Base-by-base conservation (phyloP, 2,329 filamentous ascomycete species). In the Thielaviopsis musarum region DNA sequence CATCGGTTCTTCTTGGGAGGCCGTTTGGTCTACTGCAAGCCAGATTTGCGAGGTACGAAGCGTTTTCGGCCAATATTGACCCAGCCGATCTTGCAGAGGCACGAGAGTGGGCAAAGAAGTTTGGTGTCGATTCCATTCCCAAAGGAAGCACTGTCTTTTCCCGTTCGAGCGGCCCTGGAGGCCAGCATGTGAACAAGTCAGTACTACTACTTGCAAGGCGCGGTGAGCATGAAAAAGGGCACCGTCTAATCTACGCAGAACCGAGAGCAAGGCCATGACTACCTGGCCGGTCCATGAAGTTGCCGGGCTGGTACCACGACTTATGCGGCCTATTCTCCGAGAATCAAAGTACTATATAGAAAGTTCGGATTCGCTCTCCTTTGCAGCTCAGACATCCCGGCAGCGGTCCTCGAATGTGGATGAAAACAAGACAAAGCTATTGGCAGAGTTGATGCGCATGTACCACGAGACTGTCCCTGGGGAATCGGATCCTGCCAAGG, bases 121-220 rank as follows among this genome's bases (percentile, higher is more conserved):
- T 81, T 62, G 68, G 70, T 9, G 63, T 70, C 34, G 68, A 66
- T 48, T 70, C 66, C 22, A 65, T 83, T 1, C 80, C 80, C 15
- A 72, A 69, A 58, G 80, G 78, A 9, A 74, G 68, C 52, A 82
- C 77, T 5, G 75, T 70, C 12, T 82, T 74, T 66, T 74, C 80
- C 2, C 73, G 80, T n/a, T 82, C 80, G 2, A 81, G 78, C 64
- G 80, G 80, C 0, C 79, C 80, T 2, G 80, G 80, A 13, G 80
- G 80, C 1, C 80, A 83, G 64, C 78, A 83, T 65, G 79, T 82
- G 34, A 83, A 83, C 66, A 83, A 82, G 80, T 82, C 65, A 58
- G 74, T 67, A 45, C 9, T 45, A 45, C n/a, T 15, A 2, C 13
- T 12, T 12, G 12, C 26, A 28, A 3, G 26, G 26, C 26, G 7